Evolutionary conservation across 2,329 filamentous ascomycete genomes (phyloP), one percentile per base, ranked within the genome.

Genomic region (Apiospora sp.): DNA sequence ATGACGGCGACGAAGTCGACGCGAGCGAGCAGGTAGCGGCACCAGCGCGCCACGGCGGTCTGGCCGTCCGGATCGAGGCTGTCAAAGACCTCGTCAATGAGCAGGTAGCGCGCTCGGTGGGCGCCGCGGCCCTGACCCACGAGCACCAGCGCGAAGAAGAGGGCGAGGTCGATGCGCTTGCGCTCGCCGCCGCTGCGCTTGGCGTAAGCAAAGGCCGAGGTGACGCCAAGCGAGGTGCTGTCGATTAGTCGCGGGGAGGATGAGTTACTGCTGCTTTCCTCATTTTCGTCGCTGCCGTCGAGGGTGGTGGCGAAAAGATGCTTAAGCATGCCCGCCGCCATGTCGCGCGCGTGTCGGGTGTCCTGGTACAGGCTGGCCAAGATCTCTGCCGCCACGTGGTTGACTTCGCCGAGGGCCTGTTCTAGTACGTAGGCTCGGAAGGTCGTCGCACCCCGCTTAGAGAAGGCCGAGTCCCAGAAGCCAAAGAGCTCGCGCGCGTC

Each of bases 161-260:
- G 75, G 34, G 81, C 81, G 0, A 82, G 78, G 72, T 82, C 80
- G 44, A 81, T 77, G 58, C 81, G 79, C 68, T 81, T 82, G 24
- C 81, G 79, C 75, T 82, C 80, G 70, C 80, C 80, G 41, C 79
- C 77, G 73, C 79, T 81, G n/a, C 77, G 77, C 75, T 82, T 82
- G 22, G 78, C 76, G 70, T 81, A 81, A 3, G 76, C 77, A 10
- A 81, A 74, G 19, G 73, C 51, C 13, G 76, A 70, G 68, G 69
- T 69, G 27, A 79, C 73, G 70, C 73, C 74, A 4, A 79, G 75
- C 12, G 77, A 76, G 14, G 72, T 73, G 30, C 58, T 64, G 70
- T 80, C 77, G 22, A 81, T 75, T 2, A 71, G 41, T 46, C 46
- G 58, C 4, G 30, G 58, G 6, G 41, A 16, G 1, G 49, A 19